Conservation (phyloP, 2,329 filamentous ascomycete genomes). For the Fusarium sp. region DNA sequence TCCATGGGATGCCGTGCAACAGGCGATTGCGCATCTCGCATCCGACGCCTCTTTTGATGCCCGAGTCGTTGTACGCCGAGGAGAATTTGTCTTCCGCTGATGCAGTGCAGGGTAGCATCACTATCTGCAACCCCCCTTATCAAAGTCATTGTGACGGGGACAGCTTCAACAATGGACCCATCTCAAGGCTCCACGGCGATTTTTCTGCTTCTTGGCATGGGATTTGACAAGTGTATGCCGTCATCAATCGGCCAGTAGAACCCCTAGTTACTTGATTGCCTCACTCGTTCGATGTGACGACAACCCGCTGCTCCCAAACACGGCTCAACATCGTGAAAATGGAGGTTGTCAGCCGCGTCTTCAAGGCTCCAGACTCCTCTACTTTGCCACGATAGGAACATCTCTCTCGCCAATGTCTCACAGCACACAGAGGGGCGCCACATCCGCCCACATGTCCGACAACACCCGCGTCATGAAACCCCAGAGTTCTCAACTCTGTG, state of each 20-base stretch:
- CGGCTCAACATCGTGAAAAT: slow-evolving; percentile 8
- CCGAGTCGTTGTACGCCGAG: slow-evolving; percentile 18
- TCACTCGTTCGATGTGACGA: not conserved
- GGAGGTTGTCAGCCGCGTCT: slow-evolving; percentile 14
- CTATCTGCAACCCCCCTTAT: slow-evolving; percentile 1
- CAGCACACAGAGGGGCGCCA: slow-evolving; percentile 30
- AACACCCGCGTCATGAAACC: slow-evolving; percentile 40
- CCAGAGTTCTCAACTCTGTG: slow-evolving; percentile 7
- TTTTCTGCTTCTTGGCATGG: not conserved
- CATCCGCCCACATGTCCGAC: slow-evolving; percentile 34
- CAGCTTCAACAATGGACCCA: not conserved
- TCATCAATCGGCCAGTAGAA: not conserved
- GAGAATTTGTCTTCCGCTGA: slow-evolving; percentile 23
- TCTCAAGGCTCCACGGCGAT: not conserved
- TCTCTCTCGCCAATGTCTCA: slow-evolving; percentile 32
- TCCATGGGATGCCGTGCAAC: slow-evolving; percentile 12
- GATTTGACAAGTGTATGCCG: not conserved
- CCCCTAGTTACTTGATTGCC: not conserved
- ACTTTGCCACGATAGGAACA: slow-evolving; percentile 30
- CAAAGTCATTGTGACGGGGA: slow-evolving; percentile 15
- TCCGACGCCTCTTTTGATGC: slow-evolving; percentile 35
- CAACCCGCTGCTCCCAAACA: not conserved
- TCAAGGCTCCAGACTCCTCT: slow-evolving; percentile 31
- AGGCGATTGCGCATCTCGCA: slow-evolving; percentile 28
- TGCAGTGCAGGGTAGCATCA: slow-evolving; percentile 21